Evolutionary conservation across 306 rosid genomes (phyloP), one percentile per base, ranked within the genome.

Genomic region (Arachis hypogaea): DNA sequence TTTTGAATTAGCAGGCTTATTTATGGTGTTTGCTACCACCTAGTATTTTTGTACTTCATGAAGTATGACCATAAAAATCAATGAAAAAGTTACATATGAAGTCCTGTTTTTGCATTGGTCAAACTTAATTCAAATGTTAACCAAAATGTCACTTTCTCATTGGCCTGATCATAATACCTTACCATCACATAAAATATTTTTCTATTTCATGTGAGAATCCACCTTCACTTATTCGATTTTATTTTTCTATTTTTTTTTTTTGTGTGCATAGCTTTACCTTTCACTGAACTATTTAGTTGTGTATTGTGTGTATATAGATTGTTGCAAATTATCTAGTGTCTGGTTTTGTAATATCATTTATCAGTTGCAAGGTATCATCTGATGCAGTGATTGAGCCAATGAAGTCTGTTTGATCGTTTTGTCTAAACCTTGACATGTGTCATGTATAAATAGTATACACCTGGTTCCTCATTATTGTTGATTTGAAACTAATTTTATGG

Each of bases 221-320:
- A 33, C 38, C 38, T 33, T 33, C 4, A 33, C 4, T 4, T 33
- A 33, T 33, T 33, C 28, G 38, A 33, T 2, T 33, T 33, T 9
- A 10, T 76, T 72, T 72, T 14, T 2, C 44, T 5, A 16, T 36
- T 68, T 61, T 68, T 49, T 61, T 68, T 49, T 29, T 50, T 54
- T 7, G 12, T 72, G 9, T 11, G 41, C n/a, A 5, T 40, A 18
- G 12, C 30, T 51, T 4, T 44, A 3, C 2, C n/a, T 47, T 0
- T 63, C 29, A 64, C 43, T 51, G 56, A 66, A 12, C 47, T 38
- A 30, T 55, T 63, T 65, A 40, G 41, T 11, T n/a, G 58, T 69
- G 11, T 28, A 4, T 46, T 22, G 11, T 50, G 7, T 57, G 22
- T 28, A 7, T 41, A 43, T 28, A 5, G 43, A 28, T 54, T 44